phyloP scores from a whole-genome alignment of 2,329 filamentous ascomycete genomes.

The Geosmithia morbida region DNA sequence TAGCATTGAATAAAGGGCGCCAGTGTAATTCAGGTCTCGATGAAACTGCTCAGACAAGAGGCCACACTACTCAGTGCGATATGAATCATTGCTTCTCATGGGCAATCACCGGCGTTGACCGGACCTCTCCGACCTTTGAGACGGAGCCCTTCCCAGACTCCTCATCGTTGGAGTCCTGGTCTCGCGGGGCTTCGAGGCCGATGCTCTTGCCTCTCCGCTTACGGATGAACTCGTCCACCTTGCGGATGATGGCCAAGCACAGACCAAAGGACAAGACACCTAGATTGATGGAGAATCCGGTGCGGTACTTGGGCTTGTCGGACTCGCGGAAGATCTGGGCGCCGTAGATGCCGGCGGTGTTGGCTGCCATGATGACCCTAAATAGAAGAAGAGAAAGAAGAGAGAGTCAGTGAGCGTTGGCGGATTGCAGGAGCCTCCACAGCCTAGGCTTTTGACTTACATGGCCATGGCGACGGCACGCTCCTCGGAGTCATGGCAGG shows the following conservation, averaged over 20 bases:
- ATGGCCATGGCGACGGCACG: conserved; percentile 44
- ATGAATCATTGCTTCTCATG: background rate
- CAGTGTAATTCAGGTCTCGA: too few species aligned
- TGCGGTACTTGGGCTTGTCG: conserved; percentile 33
- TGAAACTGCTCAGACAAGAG: too few species aligned
- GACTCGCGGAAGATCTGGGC: conserved; percentile 43
- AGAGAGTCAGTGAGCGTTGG: too few species aligned
- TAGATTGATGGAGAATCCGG: conserved; percentile 31
- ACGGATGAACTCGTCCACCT: conserved; percentile 21
- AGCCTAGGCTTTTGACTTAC: too few species aligned
- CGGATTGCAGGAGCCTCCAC: too few species aligned
- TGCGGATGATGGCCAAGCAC: conserved; percentile 22
- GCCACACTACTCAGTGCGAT: too few species aligned
- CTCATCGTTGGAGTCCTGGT: background rate
- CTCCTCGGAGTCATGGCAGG: conserved; percentile 40
- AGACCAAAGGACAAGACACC: conserved; percentile 28
- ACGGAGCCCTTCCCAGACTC: background rate
- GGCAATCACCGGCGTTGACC: background rate
- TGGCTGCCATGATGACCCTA: conserved; percentile 46
- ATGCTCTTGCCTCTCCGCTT: background rate
- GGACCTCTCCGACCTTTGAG: background rate
- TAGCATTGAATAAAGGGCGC: too few species aligned
- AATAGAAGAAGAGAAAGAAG: conserved; percentile 5
- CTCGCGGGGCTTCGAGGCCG: too few species aligned
- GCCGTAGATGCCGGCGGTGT: conserved; percentile 45